A percentile compares a stretch with the other conserved stretches of the same genome.
Conservation (phyloP, 768 basidiomycete species). For the Lentinula lateritia region DNA sequence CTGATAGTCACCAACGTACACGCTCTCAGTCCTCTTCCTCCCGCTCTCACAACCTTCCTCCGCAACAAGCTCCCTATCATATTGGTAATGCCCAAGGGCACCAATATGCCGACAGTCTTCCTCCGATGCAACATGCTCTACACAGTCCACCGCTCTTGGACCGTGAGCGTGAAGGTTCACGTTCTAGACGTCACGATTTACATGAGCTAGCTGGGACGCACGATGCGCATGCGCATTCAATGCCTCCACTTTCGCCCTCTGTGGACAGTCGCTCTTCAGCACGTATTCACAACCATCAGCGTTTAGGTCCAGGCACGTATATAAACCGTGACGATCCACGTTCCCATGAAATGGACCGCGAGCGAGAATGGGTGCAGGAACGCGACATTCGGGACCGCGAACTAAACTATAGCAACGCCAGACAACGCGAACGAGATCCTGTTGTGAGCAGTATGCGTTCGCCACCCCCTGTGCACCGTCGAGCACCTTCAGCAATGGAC, state of each 20-base stretch:
- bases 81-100: constrained; percentile 29
- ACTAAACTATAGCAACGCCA: constrained; percentile 7
- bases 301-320: constrained; percentile 56
- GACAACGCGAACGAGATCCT: constrained; percentile 30
- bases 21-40: constrained; percentile 51
- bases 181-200: constrained; percentile 36
- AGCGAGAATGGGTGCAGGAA: constrained; percentile 34
- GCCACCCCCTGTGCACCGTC: constrained; percentile 12
- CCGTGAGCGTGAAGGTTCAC: constrained; percentile 18
- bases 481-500: background rate
- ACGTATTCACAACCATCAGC: constrained; percentile 61
- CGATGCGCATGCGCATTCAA: constrained; percentile 18
- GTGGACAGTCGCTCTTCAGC: constrained; percentile 29
- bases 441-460: background rate
- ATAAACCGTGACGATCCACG: constrained; percentile 40
- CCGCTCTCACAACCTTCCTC: constrained; percentile 43
- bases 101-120: constrained; percentile 42
- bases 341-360: constrained; percentile 43
- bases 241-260: constrained; percentile 30
- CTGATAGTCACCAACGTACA: constrained; percentile 36
- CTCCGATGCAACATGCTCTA: constrained; percentile 38
- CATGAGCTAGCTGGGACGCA: constrained; percentile 28
- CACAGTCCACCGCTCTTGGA: constrained; percentile 48
- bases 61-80: constrained; percentile 31
- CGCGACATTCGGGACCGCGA: constrained; percentile 32